Evolutionary conservation across 1,139 yeast genomes (phyloP).

Genomic region (Ogataea hybrid): DNA sequence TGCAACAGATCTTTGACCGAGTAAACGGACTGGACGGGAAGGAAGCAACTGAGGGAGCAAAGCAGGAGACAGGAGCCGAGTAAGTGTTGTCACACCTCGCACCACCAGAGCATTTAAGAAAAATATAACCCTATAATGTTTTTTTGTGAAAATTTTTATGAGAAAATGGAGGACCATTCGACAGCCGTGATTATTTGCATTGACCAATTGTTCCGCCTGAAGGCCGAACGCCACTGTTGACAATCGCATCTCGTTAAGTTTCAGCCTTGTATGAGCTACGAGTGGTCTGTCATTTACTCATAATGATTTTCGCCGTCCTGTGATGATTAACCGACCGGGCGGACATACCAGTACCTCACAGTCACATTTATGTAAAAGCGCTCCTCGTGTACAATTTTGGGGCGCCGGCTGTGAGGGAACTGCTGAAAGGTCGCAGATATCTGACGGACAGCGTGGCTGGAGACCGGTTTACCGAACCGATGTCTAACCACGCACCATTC

Average conservation of each 20-base stretch:
- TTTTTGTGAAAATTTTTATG: constrained; percentile 10
- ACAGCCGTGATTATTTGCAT: constrained; percentile 67
- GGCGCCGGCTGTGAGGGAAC: constrained; percentile 49
- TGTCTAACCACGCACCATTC: neutral
- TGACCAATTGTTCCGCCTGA: constrained; percentile 84
- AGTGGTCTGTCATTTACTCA: constrained; percentile 11
- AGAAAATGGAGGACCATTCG: constrained; percentile 9
- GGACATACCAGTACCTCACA: constrained; percentile 56
- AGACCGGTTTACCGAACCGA: constrained; percentile 5
- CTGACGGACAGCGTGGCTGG: constrained; percentile 22
- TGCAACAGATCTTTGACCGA: constrained; percentile 61
- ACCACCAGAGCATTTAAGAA: neutral
- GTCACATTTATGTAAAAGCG: constrained; percentile 59
- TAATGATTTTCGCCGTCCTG: constrained; percentile 25
- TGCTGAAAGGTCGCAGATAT: constrained; percentile 64
- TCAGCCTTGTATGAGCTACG: constrained; percentile 80
- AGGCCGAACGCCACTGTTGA: constrained; percentile 56
- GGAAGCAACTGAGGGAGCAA: neutral
- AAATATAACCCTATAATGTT: neutral
- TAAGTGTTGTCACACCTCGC: neutral
- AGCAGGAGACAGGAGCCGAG: neutral
- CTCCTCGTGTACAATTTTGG: constrained; percentile 64
- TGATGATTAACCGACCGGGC: constrained; percentile 80
- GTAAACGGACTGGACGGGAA: constrained; percentile 15
- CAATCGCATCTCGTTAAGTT: constrained; percentile 79